phyloP scores from a whole-genome alignment of 2,329 filamentous ascomycete genomes.

The Ceratocystis albifundus region DNA sequence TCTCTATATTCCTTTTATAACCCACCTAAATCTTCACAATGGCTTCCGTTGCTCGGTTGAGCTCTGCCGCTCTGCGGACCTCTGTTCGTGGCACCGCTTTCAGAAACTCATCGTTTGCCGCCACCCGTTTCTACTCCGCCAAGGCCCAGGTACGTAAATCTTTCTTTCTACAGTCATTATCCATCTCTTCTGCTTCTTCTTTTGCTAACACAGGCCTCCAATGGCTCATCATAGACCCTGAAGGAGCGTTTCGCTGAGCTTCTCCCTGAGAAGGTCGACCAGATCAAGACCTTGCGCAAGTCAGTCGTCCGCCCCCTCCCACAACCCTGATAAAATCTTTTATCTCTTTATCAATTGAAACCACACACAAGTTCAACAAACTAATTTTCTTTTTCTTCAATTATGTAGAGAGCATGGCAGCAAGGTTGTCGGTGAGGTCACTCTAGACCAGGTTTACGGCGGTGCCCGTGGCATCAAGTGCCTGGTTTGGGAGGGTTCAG shows the following conservation, averaged over 20 bases:
- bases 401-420: constrained; percentile 69
- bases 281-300: constrained; percentile 98
- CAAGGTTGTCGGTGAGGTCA: constrained; percentile 95
- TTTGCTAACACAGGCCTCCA: constrained; percentile 23
- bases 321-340: constrained; percentile 4
- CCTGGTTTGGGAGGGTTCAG: constrained; percentile 97
- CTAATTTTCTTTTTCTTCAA: constrained; percentile 14
- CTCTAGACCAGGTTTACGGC: constrained; percentile 97
- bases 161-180: neutral
- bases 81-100: constrained; percentile 57
- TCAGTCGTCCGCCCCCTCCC: constrained; percentile 38
- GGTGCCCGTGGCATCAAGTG: constrained; percentile 98
- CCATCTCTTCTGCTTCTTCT: neutral
- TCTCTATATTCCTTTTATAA: constrained; percentile 26
- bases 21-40: constrained; percentile 42
- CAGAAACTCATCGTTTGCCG: constrained; percentile 64
- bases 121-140: constrained; percentile 80
- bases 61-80: constrained; percentile 70
- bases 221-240: constrained; percentile 52
- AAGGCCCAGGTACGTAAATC: constrained; percentile 60
- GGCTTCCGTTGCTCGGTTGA: constrained; percentile 72
- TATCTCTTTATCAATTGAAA: neutral
- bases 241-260: constrained; percentile 98
- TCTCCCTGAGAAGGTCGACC: constrained; percentile 91
- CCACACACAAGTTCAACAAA: neutral